phyloP scores from a whole-genome alignment of 768 basidiomycete genomes.

The Macrolepiota albuminosa region DNA sequence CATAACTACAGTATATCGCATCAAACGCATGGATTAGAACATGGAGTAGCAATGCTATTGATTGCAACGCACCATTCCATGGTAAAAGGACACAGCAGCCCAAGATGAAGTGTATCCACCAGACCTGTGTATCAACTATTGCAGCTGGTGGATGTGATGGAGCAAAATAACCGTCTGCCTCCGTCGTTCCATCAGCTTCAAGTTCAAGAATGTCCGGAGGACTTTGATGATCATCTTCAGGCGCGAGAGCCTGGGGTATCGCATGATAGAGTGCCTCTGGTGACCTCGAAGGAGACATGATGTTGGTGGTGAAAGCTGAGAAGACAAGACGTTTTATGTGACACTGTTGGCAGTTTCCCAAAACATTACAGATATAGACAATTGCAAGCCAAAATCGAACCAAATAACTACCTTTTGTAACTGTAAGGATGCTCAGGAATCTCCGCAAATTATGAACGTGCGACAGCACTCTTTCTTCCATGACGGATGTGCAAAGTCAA shows the following conservation, averaged over 20 bases:
- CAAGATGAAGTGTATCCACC: constrained; percentile 54
- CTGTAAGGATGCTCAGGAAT: too few relatives aligned
- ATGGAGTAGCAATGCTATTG: neutral
- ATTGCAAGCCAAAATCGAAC: too few relatives aligned
- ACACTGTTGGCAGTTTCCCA: neutral
- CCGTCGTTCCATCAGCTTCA: constrained; percentile 25
- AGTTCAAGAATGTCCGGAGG: constrained; percentile 21
- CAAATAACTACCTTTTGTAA: too few relatives aligned
- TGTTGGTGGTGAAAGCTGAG: neutral
- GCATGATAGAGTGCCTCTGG: constrained; percentile 38
- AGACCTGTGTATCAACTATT: constrained; percentile 30
- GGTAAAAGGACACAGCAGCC: constrained; percentile 75
- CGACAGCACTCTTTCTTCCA: too few relatives aligned
- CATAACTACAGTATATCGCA: constrained; percentile 47
- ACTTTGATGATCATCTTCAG: constrained; percentile 21
- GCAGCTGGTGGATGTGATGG: constrained; percentile 24
- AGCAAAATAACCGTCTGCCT: constrained; percentile 13
- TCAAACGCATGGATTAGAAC: neutral
- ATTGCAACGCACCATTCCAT: constrained; percentile 71
- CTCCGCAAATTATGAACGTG: too few relatives aligned
- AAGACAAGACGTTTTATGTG: neutral
- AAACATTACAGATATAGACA: constrained; percentile 5
- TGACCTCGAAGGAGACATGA: constrained; percentile 27
- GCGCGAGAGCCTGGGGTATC: constrained; percentile 34
- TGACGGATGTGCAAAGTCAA: too few relatives aligned